Evolutionary conservation across 2,329 filamentous ascomycete genomes (phyloP).

Genomic region (Neofusicoccum kwambonambiense): DNA sequence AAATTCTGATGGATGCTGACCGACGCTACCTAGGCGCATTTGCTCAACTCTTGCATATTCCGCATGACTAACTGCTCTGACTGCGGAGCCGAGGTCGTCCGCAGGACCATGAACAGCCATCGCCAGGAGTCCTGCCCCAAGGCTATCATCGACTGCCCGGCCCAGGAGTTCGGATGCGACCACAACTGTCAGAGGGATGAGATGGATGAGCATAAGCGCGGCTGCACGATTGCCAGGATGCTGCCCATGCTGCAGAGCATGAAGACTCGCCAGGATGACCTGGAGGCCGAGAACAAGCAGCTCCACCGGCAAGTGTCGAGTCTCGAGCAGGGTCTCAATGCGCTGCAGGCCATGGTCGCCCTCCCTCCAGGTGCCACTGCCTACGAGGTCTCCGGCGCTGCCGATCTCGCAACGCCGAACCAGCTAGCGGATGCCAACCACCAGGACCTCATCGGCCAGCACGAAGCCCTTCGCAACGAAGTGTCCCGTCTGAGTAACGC

Average conservation of each 20-base stretch:
- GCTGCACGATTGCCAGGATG: constrained; percentile 48
- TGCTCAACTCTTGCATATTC: constrained; percentile 52
- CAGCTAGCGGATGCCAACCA: constrained; percentile 29
- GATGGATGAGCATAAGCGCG: constrained; percentile 40
- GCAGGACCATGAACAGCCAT: constrained; percentile 43
- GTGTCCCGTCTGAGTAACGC: constrained; percentile 55
- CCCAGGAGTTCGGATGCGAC: constrained; percentile 44
- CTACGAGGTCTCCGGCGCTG: constrained; percentile 21
- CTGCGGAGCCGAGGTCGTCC: constrained; percentile 43
- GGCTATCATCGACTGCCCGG: constrained; percentile 44
- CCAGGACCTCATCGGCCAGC: constrained; percentile 59
- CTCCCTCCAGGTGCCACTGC: background rate
- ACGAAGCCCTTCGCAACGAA: constrained; percentile 61
- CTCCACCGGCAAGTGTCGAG: constrained; percentile 45
- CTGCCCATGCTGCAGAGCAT: constrained; percentile 41
- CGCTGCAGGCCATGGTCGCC: constrained; percentile 23
- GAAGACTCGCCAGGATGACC: constrained; percentile 38
- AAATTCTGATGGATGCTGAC: constrained; percentile 28
- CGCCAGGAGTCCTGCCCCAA: constrained; percentile 43
- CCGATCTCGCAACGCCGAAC: constrained; percentile 34
- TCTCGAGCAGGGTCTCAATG: constrained; percentile 46
- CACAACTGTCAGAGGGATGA: constrained; percentile 39
- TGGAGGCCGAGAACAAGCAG: constrained; percentile 43
- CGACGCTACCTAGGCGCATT: constrained; percentile 38
- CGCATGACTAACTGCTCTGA: constrained; percentile 44